These are phyloP conservation scores for Pleurotus platypus DNA, from an alignment of 768 basidiomycete genomes.

Conservation along the genomic window DNA sequence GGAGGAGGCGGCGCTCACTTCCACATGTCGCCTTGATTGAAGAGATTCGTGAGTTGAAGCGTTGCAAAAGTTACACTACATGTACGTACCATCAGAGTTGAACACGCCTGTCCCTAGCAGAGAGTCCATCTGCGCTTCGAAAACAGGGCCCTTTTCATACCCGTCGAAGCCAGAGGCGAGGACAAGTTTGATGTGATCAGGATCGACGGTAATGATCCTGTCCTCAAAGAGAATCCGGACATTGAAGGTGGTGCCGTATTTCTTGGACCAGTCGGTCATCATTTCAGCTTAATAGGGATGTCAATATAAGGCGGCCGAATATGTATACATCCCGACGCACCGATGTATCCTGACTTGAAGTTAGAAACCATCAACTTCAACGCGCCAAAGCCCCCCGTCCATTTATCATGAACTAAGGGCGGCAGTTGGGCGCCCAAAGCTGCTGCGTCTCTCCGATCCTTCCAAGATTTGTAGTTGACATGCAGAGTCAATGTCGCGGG, in stretches of 20 bases:
- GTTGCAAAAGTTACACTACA: too few species aligned
- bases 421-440: constrained; percentile 7
- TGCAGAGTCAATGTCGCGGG: constrained; percentile 6
- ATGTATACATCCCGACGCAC: constrained; percentile 13
- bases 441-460: constrained; percentile 5
- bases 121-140: constrained; percentile 15
- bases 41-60: too few species aligned
- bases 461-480: neutral
- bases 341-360: constrained; percentile 22
- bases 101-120: constrained; percentile 59
- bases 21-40: constrained; percentile 47
- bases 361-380: constrained; percentile 5
- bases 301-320: neutral
- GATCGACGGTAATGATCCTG: constrained; percentile 41
- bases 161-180: constrained; percentile 41
- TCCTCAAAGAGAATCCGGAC: constrained; percentile 33
- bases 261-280: constrained; percentile 24
- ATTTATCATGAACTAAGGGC: constrained; percentile 3
- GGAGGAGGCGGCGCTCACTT: constrained; percentile 31
- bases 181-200: constrained; percentile 46
- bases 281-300: constrained; percentile 35
- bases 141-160: constrained; percentile 30
- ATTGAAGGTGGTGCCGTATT: constrained; percentile 28
- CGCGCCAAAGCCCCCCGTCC: constrained; percentile 1
- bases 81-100: constrained; percentile 45